Conservation (phyloP, 257 asterid genomes). For the Salvia rosmarinus region DNA sequence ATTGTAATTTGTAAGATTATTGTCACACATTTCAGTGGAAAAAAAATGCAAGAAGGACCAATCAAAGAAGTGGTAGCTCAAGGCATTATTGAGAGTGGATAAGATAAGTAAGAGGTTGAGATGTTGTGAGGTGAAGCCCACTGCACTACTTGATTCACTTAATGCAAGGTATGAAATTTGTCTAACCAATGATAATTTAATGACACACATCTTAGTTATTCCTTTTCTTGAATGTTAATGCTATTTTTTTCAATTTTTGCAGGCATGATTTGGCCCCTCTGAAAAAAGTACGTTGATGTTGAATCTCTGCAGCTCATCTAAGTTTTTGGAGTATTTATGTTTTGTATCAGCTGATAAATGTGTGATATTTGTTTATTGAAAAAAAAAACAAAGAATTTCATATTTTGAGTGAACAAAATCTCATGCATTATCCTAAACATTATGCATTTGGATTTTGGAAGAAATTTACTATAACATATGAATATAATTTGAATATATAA, state of each 20-base stretch:
- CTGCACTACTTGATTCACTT: not conserved
- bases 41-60: slow-evolving; percentile 45
- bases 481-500: no score
- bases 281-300: not conserved
- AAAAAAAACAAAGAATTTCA: no score
- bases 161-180: slow-evolving; percentile 1
- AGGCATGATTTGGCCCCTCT: not conserved
- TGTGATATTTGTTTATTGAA: no score
- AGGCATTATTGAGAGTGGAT: slow-evolving; percentile 48
- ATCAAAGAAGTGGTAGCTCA: slow-evolving; percentile 38
- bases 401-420: no score
- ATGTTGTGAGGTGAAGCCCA: slow-evolving; percentile 45
- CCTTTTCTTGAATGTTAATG: not conserved
- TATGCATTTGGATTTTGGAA: no score
- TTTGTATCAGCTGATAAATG: not conserved
- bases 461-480: no score
- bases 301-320: not conserved
- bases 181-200: no score
- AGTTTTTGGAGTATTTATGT: not conserved
- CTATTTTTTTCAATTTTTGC: not conserved
- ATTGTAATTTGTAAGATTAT: not conserved
- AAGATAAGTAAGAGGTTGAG: slow-evolving; percentile 49
- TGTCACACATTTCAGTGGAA: slow-evolving; percentile 48
- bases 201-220: no score
- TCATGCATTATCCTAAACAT: no score